Conservation (phyloP, 768 basidiomycete genomes). For the Boletus sp. region DNA sequence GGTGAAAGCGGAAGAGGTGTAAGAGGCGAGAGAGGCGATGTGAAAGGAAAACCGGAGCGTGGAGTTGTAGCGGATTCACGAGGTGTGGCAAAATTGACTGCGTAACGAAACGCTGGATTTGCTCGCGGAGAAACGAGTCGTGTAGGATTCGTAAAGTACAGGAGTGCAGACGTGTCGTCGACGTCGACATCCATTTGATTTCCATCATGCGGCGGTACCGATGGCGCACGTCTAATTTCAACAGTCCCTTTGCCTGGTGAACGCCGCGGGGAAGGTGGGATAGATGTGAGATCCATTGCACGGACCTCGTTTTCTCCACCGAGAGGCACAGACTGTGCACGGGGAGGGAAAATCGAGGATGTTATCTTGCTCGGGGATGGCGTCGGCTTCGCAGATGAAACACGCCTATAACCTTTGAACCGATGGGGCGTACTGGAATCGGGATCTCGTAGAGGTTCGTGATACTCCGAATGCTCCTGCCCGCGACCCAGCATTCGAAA, state of each 20-base stretch:
- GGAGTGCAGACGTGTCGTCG: conserved; percentile 11
- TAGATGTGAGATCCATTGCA: conserved; percentile 20
- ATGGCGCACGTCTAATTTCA: conserved; percentile 28
- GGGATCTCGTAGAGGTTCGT: conserved; percentile 21
- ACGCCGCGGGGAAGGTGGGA: conserved; percentile 28
- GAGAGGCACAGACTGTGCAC: conserved; percentile 33
- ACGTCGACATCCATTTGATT: conserved; percentile 28
- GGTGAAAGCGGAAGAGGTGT: conserved; percentile 55
- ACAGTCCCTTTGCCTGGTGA: conserved; percentile 21
- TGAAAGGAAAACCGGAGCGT: background rate
- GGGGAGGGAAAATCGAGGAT: conserved; percentile 14
- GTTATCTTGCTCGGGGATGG: conserved; percentile 14
- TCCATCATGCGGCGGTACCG: conserved; percentile 17
- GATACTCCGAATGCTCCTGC: conserved; percentile 16
- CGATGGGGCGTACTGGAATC: conserved; percentile 6
- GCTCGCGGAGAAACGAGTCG: conserved; percentile 4
- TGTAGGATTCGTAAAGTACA: conserved; percentile 24
- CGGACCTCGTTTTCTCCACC: conserved; percentile 9
- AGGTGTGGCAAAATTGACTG: conserved; percentile 33
- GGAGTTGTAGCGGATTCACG: conserved; percentile 1
- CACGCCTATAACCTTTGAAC: conserved; percentile 10
- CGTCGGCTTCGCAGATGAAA: conserved; percentile 23
- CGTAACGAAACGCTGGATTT: conserved; percentile 14
- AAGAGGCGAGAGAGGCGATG: conserved; percentile 41
- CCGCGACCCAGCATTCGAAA: conserved; percentile 11